Conservation (phyloP, 1,139 yeast genomes). For the Yamadazyma epiphylla region DNA sequence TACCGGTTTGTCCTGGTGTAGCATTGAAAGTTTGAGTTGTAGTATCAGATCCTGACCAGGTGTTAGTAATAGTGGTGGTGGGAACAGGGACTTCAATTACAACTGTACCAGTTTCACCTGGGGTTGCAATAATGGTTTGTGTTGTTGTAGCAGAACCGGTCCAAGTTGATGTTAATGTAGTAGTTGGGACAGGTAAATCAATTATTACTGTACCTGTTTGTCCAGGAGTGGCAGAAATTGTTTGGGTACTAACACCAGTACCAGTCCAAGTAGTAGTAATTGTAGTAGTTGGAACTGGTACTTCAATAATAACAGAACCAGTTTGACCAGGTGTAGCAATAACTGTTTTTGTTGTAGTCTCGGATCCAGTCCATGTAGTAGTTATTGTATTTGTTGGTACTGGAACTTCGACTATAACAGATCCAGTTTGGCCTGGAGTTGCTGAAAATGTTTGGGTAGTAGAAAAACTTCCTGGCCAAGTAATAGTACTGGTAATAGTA, state of each 20-base stretch:
- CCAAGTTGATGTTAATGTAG: conserved; percentile 6
- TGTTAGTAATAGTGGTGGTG: conserved; percentile 3
- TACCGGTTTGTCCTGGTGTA: conserved; percentile 9
- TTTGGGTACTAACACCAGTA: neutral
- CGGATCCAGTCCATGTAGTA: conserved; percentile 6
- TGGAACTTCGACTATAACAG: conserved; percentile 3
- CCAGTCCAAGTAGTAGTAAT: conserved; percentile 2
- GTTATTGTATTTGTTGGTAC: conserved; percentile 10
- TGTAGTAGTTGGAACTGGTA: conserved; percentile 5
- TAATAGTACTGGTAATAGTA: conserved; percentile 14
- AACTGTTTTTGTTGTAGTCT: conserved; percentile 2
- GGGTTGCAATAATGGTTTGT: conserved; percentile 5
- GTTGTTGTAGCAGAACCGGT: conserved; percentile 3
- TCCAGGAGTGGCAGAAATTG: conserved; percentile 7
- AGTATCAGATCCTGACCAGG: conserved; percentile 1
- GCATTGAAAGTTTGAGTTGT: conserved; percentile 6
- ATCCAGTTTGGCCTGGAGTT: conserved; percentile 6
- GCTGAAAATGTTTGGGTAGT: conserved; percentile 12
- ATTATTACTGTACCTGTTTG: conserved; percentile 14
- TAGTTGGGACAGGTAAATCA: conserved; percentile 15
- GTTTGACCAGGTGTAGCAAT: conserved; percentile 1
- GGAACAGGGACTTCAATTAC: conserved; percentile 10
- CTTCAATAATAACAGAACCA: conserved; percentile 1
- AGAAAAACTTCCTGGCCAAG: conserved; percentile 13
- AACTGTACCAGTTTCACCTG: conserved; percentile 10